Conservation (phyloP, 75 land plant genomes). For the Ceratopteris richardii region DNA sequence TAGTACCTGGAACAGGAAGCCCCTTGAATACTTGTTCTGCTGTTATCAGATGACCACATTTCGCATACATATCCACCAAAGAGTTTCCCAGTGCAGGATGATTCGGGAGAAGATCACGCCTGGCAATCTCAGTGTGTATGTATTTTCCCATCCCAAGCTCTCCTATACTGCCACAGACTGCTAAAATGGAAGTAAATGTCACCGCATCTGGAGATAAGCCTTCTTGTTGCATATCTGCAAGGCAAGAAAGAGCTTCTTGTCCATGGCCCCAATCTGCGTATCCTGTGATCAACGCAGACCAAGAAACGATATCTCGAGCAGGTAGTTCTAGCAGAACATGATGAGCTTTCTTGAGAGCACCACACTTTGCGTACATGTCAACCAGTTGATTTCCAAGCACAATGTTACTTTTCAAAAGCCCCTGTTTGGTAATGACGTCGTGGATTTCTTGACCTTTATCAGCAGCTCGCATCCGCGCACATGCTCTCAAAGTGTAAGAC, state of each 20-base stretch:
- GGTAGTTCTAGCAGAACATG: conserved; percentile 3
- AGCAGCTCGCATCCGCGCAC: conserved; percentile 8
- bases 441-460: conserved; percentile 15
- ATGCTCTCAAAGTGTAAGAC: conserved; percentile 18
- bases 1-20: not conserved
- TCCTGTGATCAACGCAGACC: conserved; percentile 13
- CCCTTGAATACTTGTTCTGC: not conserved
- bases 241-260: not conserved
- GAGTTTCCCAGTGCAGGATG: not conserved
- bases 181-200: not conserved
- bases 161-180: conserved; percentile 4
- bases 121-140: conserved; percentile 1
- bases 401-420: conserved; percentile 9
- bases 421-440: conserved; percentile 8
- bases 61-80: conserved; percentile 11
- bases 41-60: not conserved
- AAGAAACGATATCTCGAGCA: conserved; percentile 9
- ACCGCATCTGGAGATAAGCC: conserved; percentile 3
- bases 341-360: conserved; percentile 12
- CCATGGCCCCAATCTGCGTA: not conserved
- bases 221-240: conserved; percentile 8
- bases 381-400: conserved; percentile 18
- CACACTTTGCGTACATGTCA: conserved; percentile 31
- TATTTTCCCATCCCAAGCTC: not conserved
- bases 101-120: not conserved